Percentiles rank a stretch among this genome's conserved stretches.
These are phyloP conservation scores for Epichloe sibirici DNA, from an alignment of 2,329 filamentous ascomycete species.

Conservation along the genomic window DNA sequence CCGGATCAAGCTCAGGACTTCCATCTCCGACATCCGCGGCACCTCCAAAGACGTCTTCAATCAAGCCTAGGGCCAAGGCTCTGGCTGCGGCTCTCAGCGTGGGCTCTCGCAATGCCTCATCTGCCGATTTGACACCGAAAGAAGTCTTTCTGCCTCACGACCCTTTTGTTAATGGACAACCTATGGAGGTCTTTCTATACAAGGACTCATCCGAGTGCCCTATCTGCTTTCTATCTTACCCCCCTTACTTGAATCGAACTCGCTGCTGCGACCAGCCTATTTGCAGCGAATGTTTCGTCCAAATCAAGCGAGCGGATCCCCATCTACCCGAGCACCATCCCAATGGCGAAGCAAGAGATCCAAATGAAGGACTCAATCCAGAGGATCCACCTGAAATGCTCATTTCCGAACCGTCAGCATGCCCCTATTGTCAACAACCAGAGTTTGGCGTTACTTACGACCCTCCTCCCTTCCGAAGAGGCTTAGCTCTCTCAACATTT, in stretches of 20 bases:
- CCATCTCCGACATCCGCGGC: constrained; percentile 37
- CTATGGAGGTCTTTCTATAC: constrained; percentile 85
- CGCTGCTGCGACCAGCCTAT: constrained; percentile 93
- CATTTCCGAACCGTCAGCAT: constrained; percentile 81
- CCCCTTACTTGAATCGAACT: constrained; percentile 90
- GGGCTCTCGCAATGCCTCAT: constrained; percentile 60
- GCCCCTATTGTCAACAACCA: constrained; percentile 87
- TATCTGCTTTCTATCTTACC: constrained; percentile 94
- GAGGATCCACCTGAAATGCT: constrained; percentile 51
- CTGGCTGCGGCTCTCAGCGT: constrained; percentile 68
- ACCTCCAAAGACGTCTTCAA: constrained; percentile 40
- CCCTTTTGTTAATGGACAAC: constrained; percentile 86
- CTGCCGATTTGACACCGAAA: constrained; percentile 59
- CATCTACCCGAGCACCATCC: constrained; percentile 71
- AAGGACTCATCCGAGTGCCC: constrained; percentile 85
- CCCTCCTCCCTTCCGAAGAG: constrained; percentile 75
- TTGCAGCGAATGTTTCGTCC: constrained; percentile 97
- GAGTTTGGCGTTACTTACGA: constrained; percentile 97
- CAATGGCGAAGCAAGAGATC: constrained; percentile 27
- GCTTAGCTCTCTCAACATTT: constrained; percentile 53
- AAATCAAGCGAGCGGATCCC: constrained; percentile 90
- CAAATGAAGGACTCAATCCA: constrained; percentile 25
- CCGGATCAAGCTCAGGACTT: constrained; percentile 43
- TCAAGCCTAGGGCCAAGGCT: constrained; percentile 80
- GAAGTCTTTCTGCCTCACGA: constrained; percentile 73